Conservation (phyloP, 306 rosid genomes). For the Luffa acutangula region DNA sequence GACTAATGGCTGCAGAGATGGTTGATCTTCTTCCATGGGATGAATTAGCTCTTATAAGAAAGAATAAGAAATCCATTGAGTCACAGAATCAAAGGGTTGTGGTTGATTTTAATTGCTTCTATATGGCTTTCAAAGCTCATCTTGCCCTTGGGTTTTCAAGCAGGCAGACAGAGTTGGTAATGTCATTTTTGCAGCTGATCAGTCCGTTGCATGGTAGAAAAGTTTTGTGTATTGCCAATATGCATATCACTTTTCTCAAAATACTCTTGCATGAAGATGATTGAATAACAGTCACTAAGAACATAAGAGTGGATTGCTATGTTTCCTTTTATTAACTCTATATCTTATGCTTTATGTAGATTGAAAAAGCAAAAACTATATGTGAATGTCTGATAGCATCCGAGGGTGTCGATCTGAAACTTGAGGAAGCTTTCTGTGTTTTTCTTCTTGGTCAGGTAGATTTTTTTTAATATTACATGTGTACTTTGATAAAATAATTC, state of each 20-base stretch:
- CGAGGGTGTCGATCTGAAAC: slow-evolving; percentile 75
- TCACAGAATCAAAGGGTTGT: slow-evolving; percentile 85
- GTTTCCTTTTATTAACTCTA: background rate
- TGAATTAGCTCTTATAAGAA: slow-evolving; percentile 60
- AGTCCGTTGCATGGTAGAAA: slow-evolving; percentile 7
- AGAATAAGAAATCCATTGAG: slow-evolving; percentile 87
- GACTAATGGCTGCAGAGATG: slow-evolving; percentile 67
- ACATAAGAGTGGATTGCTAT: background rate
- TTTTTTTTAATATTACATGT: slow-evolving; percentile 3
- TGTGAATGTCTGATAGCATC: slow-evolving; percentile 78
- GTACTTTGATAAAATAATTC: slow-evolving; percentile 1
- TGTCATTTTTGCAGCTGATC: slow-evolving; percentile 19
- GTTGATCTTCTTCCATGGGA: slow-evolving; percentile 95
- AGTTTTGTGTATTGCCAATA: background rate
- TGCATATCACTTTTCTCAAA: background rate
- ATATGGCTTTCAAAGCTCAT: slow-evolving; percentile 61
- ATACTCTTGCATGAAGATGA: background rate
- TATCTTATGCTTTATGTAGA: slow-evolving; percentile 31
- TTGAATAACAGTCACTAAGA: background rate
- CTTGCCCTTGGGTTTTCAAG: slow-evolving; percentile 86
- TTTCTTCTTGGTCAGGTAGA: slow-evolving; percentile 83
- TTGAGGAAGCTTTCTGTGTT: slow-evolving; percentile 71
- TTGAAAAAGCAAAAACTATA: slow-evolving; percentile 60
- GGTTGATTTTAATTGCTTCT: slow-evolving; percentile 72
- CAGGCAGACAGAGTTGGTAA: slow-evolving; percentile 72